These are phyloP conservation scores for Primulina tabacum DNA, from an alignment of 257 asterid genomes.

Conservation along the genomic window DNA sequence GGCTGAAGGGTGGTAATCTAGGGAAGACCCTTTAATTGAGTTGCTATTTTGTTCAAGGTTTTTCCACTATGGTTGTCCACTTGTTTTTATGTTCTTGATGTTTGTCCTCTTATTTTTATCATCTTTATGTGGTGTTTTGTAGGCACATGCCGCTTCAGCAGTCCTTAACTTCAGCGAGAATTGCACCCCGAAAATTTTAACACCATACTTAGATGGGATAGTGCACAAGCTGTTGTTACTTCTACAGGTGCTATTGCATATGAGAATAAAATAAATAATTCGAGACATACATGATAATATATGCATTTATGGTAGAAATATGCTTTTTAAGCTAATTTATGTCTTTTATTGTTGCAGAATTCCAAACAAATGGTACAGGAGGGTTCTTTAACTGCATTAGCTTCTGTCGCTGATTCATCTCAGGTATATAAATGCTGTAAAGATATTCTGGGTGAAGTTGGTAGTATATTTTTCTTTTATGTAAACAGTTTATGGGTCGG, in stretches of 20 bases:
- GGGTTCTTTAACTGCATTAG: conserved; percentile 92
- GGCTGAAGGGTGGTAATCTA: too few species aligned
- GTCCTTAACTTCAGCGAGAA: conserved; percentile 91
- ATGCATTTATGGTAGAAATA: conserved; percentile 3
- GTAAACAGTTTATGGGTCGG: conserved; percentile 12
- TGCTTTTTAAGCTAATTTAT: conserved; percentile 14
- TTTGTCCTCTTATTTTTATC: conserved; percentile 1
- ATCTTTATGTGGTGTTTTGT: conserved; percentile 27
- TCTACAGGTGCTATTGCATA: conserved; percentile 56
- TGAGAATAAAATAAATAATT: conserved; percentile 1
- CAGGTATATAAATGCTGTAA: conserved; percentile 46
- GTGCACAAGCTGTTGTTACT: conserved; percentile 80
- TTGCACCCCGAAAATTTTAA: conserved; percentile 83
- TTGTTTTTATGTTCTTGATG: neutral
- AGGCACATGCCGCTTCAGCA: conserved; percentile 98
- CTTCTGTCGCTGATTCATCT: conserved; percentile 97
- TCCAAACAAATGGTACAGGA: conserved; percentile 98
- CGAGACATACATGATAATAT: neutral
- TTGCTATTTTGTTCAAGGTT: conserved; percentile 5
- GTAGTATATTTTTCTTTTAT: conserved; percentile 5
- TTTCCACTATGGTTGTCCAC: too few species aligned
- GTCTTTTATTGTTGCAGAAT: conserved; percentile 49
- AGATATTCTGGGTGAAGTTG: neutral
- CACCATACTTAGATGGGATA: conserved; percentile 79
- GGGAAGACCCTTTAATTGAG: neutral